A percentile compares a stretch with the other conserved stretches of the same genome.
Evolutionary conservation across 768 basidiomycete genomes (phyloP).

Genomic region (Tylopilus vinaceipallidus): DNA sequence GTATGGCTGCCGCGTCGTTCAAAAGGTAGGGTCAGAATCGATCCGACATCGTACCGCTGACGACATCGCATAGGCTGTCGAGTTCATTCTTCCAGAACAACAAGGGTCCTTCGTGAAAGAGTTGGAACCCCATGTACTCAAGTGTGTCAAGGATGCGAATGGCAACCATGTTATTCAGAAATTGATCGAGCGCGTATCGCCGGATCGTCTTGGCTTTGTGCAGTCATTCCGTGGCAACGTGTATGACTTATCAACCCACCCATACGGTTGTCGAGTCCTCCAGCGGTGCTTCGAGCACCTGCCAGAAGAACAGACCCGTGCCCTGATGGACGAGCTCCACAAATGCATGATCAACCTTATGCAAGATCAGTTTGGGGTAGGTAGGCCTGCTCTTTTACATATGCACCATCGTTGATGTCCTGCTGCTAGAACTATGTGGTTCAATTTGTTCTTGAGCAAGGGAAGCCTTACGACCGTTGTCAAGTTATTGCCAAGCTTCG

Average conservation of each 20-base stretch:
- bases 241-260: slow-evolving; percentile 78
- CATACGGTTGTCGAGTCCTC: slow-evolving; percentile 92
- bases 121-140: slow-evolving; percentile 75
- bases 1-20: slow-evolving; percentile 96
- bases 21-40: slow-evolving; percentile 59
- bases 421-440: slow-evolving; percentile 85
- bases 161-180: slow-evolving; percentile 97
- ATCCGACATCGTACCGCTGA: slow-evolving; percentile 3
- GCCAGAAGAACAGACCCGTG: slow-evolving; percentile 60
- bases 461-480: slow-evolving; percentile 63
- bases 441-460: slow-evolving; percentile 88
- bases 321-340: slow-evolving; percentile 82
- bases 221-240: slow-evolving; percentile 75
- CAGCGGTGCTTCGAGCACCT: slow-evolving; percentile 91
- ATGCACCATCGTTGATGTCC: slow-evolving; percentile 6
- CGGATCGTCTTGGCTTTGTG: slow-evolving; percentile 77
- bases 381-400: slow-evolving; percentile 25
- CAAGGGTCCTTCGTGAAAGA: slow-evolving; percentile 74
- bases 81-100: slow-evolving; percentile 75
- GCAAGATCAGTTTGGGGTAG: slow-evolving; percentile 88
- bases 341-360: slow-evolving; percentile 68
- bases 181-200: slow-evolving; percentile 74
- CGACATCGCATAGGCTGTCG: slow-evolving; percentile 62
- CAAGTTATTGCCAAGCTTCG: slow-evolving; percentile 66
- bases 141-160: slow-evolving; percentile 87